These are phyloP conservation scores for Neocatenulostroma microsporum DNA, from an alignment of 2,329 filamentous ascomycete genomes.

Conservation along the genomic window DNA sequence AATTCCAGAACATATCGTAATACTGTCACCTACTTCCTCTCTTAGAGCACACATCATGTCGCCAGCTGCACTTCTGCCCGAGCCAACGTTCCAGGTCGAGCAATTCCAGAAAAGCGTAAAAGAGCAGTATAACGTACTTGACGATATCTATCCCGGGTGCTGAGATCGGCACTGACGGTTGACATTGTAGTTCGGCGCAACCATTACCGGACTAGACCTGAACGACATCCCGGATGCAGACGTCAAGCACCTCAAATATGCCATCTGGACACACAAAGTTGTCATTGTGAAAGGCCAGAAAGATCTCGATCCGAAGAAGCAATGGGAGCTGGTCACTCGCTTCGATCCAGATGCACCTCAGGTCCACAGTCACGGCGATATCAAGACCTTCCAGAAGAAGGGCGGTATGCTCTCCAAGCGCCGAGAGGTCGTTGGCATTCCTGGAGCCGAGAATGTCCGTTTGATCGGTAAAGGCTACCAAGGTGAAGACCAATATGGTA, in stretches of 20 bases:
- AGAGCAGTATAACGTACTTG: constrained; percentile 9
- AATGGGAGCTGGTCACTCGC: constrained; percentile 39
- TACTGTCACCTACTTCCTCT: too few relatives aligned
- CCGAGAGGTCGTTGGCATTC: constrained; percentile 27
- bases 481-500: constrained; percentile 38
- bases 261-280: constrained; percentile 40
- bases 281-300: constrained; percentile 40
- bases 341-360: constrained; percentile 37
- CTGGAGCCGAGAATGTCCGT: constrained; percentile 39
- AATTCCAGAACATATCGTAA: too few relatives aligned
- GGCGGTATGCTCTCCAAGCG: constrained; percentile 35
- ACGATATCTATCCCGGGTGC: too few relatives aligned
- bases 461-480: constrained; percentile 42
- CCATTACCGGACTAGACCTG: constrained; percentile 32
- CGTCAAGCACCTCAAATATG: constrained; percentile 31
- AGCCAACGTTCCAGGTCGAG: constrained; percentile 7
- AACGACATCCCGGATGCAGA: constrained; percentile 34
- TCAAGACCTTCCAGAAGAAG: constrained; percentile 36
- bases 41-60: constrained; percentile 8
- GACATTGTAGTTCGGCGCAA: constrained; percentile 11
- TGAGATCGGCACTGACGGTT: too few relatives aligned
- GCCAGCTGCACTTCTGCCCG: constrained; percentile 8
- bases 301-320: constrained; percentile 35
- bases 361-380: constrained; percentile 37
- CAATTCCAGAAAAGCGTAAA: constrained; percentile 6